Base-by-base conservation (phyloP, 768 basidiomycete genomes). In the Sporobolomyces roseus region DNA sequence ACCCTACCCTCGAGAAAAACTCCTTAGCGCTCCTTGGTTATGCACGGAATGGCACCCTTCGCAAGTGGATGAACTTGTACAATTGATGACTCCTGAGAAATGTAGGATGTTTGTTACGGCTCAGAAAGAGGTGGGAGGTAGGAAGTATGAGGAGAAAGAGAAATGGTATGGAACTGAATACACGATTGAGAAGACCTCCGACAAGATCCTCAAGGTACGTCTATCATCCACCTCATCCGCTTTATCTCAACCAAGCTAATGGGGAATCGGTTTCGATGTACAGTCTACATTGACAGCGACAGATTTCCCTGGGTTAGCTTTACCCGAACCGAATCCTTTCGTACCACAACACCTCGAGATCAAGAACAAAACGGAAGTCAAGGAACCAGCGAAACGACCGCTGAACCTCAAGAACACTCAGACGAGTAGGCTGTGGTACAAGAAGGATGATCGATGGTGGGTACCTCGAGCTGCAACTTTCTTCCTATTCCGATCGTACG, bases 381-480 rank as follows among this genome's bases (percentile, higher is more conserved):
- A 21, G 14, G n/a, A 32, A 38, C 88, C 89, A 32, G 79, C 83
- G 66, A 85, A 84, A 66, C 84, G 89, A 17, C 93, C 94, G 5
- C 81, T 84, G 66, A 83, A 93, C 66, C 84, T 98, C 63, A 81
- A 85, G 36, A 84, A 93, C 78, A 89, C 86, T 0, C 80, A 84
- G 0, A 74, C 87, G 32, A 88, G 87, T 6, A 83, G 86, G 17
- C 80, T 98, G 4, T 99, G 94, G 93, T 85, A 93, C 80, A 99
- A 99, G 82, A 93, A 93, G 77, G 96, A 99, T 77, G 94, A 99
- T 78, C 84, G 83, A 68, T 99, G 96, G 81, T 94, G 91, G 89
- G 85, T 94, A 14, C 96, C 96, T 0, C 91, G 90, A 76, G 91
- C 92, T 3, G 83, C 85, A 69, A 83, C 88, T 27, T 80, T 87